These are phyloP conservation scores for Diaporthe sp. DNA, from an alignment of 2,329 filamentous ascomycete species.

Conservation along the genomic window DNA sequence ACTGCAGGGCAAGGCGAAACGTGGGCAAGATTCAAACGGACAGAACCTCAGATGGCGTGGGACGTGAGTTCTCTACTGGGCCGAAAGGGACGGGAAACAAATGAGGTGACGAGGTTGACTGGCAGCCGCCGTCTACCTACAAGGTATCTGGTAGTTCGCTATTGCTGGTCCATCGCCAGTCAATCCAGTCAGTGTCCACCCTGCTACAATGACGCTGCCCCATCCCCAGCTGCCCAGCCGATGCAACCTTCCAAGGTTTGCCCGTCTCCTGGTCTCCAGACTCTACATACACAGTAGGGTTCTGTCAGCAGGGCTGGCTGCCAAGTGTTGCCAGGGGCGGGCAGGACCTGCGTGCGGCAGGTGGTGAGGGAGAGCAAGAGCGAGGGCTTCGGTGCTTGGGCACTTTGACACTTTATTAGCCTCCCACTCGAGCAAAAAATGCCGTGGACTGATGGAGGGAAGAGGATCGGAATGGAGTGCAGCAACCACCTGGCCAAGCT, in stretches of 20 bases:
- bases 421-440: not conserved
- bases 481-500: conserved; percentile 1
- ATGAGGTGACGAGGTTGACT: conserved; percentile 27
- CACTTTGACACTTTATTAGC: not conserved
- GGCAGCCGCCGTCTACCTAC: not conserved
- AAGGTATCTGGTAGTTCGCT: not conserved
- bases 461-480: conserved; percentile 1
- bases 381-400: not conserved
- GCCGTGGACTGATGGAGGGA: conserved; percentile 1
- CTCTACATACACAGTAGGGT: not conserved
- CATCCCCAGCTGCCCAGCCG: not conserved
- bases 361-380: not conserved
- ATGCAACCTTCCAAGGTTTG: conserved; percentile 24
- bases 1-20: conserved; percentile 7
- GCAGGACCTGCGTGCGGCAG: conserved; percentile 5
- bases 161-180: conserved; percentile 1
- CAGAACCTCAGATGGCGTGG: conserved; percentile 21
- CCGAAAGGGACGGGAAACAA: conserved; percentile 4
- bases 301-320: conserved; percentile 1
- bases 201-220: conserved; percentile 20
- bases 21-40: conserved; percentile 6
- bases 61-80: conserved; percentile 1
- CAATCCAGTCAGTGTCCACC: conserved; percentile 18
- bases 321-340: not conserved
- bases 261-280: not conserved